Percentiles rank a stretch among this genome's conserved stretches.
Conservation (phyloP, 2,329 filamentous ascomycete genomes). For the Drechslerella stenobrocha region DNA sequence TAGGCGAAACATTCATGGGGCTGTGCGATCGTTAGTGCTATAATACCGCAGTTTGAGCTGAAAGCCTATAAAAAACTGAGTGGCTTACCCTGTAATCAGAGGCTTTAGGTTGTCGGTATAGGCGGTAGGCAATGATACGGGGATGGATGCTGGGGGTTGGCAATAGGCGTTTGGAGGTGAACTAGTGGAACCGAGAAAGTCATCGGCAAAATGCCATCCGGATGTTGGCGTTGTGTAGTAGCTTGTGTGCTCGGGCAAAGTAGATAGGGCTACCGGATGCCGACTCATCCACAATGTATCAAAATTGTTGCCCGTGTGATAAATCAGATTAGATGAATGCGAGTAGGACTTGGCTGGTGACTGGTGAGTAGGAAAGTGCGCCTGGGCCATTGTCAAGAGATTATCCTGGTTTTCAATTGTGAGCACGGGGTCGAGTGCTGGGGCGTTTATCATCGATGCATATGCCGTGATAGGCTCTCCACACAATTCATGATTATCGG, state of each 20-base stretch:
- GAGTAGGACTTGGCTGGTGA: conserved; percentile 25
- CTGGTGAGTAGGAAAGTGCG: conserved; percentile 7
- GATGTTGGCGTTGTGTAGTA: conserved; percentile 32
- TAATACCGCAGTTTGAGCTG: conserved; percentile 6
- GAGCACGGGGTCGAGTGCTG: conserved; percentile 30
- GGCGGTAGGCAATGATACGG: conserved; percentile 19
- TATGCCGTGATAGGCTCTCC: conserved; percentile 28
- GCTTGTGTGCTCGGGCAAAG: conserved; percentile 28
- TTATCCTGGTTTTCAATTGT: conserved; percentile 43
- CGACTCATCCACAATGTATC: conserved; percentile 36
- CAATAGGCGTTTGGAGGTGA: conserved; percentile 29
- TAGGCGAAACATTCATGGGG: conserved; percentile 23
- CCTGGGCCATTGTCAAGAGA: conserved; percentile 21
- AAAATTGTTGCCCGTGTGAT: conserved; percentile 24
- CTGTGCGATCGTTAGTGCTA: conserved; percentile 22
- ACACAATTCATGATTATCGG: conserved; percentile 16
- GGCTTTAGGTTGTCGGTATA: conserved; percentile 32
- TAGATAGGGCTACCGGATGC: conserved; percentile 24
- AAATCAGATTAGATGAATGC: conserved; percentile 10
- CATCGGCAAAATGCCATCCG: conserved; percentile 27
- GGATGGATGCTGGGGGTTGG: conserved; percentile 27
- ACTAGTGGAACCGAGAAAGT: conserved; percentile 31
- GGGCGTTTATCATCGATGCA: conserved; percentile 33
- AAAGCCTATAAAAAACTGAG: too few relatives aligned
- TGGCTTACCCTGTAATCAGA: conserved; percentile 10